Evolutionary conservation across 2,329 filamentous ascomycete species (phyloP).

Genomic region (Zymoseptoria tritici): DNA sequence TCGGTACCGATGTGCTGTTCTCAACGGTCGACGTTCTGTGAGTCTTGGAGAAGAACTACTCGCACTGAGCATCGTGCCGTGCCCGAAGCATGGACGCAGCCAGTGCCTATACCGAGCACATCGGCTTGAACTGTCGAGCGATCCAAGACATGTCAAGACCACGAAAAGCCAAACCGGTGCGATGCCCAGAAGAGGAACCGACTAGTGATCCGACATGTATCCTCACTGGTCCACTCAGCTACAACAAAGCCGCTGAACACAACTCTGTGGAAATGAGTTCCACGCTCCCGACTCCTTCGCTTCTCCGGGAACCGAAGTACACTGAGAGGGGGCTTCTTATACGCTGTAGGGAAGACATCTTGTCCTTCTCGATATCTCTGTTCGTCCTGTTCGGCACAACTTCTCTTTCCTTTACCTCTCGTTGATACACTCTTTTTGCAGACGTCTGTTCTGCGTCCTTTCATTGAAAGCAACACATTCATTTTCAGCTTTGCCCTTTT

Average conservation of each 20-base stretch:
- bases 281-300: neutral
- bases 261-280: neutral
- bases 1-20: neutral
- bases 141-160: neutral
- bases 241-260: neutral
- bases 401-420: neutral
- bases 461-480: neutral
- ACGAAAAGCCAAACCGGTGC: neutral
- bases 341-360: neutral
- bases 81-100: no score
- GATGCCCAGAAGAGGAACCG: neutral
- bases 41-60: no score
- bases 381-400: neutral
- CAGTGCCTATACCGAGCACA: no score
- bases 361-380: neutral
- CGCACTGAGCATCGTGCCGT: no score
- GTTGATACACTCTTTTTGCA: neutral
- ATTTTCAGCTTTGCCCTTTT: neutral
- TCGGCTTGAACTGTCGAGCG: neutral
- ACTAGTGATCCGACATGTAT: neutral
- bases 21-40: neutral
- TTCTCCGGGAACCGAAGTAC: neutral
- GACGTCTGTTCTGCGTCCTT: conserved; percentile 1
- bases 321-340: no score
- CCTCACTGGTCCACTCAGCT: neutral